Evolutionary conservation across 495 filamentous ascomycete species (phyloP), one percentile per base, ranked within the genome.

Genomic region (Penicillium fimorum): DNA sequence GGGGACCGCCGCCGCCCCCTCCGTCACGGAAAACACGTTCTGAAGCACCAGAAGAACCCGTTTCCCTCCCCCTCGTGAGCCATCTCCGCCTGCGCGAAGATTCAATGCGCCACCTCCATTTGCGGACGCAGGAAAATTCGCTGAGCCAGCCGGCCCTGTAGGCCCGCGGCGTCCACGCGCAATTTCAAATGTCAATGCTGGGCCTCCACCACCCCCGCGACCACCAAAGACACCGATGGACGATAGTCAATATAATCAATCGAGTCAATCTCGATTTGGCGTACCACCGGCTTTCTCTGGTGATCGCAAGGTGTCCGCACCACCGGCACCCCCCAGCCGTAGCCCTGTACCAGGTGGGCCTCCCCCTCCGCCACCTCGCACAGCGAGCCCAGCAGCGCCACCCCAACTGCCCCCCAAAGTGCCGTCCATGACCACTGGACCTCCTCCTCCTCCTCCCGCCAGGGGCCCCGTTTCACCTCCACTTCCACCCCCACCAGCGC

Each of bases 221-320:
- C 92, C 92, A 37, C 89, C 92, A 2, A 97, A 97, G 71, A 88
- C 84, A 4, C 89, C 91, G 4, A 76, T 92, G 63, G 89, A 93
- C 30, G 89, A 92, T 18, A 64, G 68, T 60, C 68, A 80, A 7
- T 40, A 92, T 17, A 62, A 67, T 61, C 68, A 80, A 22, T 51
- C 64, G 7, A 44, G 22, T 30, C 24, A n/a, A 15, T 73, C 77
- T 29, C 87, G 76, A 58, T 90, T 88, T 67, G 83, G 80, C 20
- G 91, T 97, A 13, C 91, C 94, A 29, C 93, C 93, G 17, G 86
- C 89, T 20, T 96, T 96, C 66, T 72, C 81, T 49, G 87, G 87
- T 37, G 84, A 87, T 59, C 77, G 87, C 50, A 84, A 82, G 48
- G 66, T 79, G 1, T 79, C 80, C 15, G 78, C 81, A 22, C 89